Evolutionary conservation across 2,329 filamentous ascomycete species (phyloP), one percentile per base, ranked within the genome.

Genomic region (Colletotrichum destructivum): DNA sequence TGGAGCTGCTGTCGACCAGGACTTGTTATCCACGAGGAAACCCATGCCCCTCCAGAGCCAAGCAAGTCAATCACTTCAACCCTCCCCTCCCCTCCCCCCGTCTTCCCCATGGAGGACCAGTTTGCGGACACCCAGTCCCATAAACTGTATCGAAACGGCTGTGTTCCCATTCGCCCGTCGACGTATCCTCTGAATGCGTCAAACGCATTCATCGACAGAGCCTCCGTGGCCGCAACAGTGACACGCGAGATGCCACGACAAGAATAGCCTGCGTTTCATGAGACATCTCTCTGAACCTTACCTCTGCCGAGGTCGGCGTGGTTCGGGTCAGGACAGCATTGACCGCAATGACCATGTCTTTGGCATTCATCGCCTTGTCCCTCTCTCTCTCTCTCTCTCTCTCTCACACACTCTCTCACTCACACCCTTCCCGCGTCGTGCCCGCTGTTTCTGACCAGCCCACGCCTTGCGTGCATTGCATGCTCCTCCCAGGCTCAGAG

Each of bases 211-310:
- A 54, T 68, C 69, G 12, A 59, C 57, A 44, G 26, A 57, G 38
- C 31, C 26, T 71, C 54, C 57, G 59, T 47, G 52, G 57, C 65
- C 46, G 59, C 26, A 54, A 69, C 64, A 63, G 51, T 71, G 64
- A 71, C 52, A 69, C 64, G 69, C 65, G 69, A 57, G 52, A 62
- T 71, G 69, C 59, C 59, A 71, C 65, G 69, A 69, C 44, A 60
- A 69, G 64, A 71, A 63, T 63, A 71, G 59, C 31, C 65, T 44
- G 52, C 59, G 52, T 69, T 69, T 71, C 69, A 71, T 71, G 51
- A 62, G 64, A 69, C 64, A 63, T 23, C 44, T 71, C 21, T 54
- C 13, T 56, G 52, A 71, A 68, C 65, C 59, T 63, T 47, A 71
- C 52, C 64, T 63, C 64, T 62, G 38, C 44, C 57, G 35, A 69